phyloP scores from a whole-genome alignment of 768 basidiomycete genomes.

The Suillus tomentosus region DNA sequence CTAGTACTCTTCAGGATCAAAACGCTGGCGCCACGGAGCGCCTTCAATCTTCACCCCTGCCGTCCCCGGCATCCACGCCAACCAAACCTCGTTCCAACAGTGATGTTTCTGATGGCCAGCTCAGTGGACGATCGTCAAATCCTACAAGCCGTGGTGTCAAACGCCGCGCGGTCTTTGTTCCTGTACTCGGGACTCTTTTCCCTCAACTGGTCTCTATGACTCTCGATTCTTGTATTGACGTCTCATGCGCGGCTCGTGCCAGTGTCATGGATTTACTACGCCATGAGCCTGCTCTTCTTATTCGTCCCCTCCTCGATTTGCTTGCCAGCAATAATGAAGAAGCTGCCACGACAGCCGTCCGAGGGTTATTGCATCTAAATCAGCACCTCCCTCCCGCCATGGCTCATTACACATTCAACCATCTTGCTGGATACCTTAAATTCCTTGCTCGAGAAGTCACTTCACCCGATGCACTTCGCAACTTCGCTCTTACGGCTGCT shows the following conservation, averaged over 20 bases:
- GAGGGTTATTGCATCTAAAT: slow-evolving; percentile 59
- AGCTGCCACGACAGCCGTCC: slow-evolving; percentile 52
- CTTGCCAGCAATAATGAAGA: slow-evolving; percentile 52
- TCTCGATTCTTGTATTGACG: slow-evolving; percentile 51
- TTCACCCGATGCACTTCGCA: slow-evolving; percentile 43
- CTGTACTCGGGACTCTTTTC: slow-evolving; percentile 56
- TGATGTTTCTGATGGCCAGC: slow-evolving; percentile 31
- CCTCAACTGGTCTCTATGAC: slow-evolving; percentile 54
- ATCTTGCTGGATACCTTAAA: slow-evolving; percentile 70
- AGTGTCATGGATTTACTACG: slow-evolving; percentile 68
- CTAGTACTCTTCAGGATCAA: slow-evolving; percentile 56
- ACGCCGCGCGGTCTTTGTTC: slow-evolving; percentile 68
- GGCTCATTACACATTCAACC: slow-evolving; percentile 69
- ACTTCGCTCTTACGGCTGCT: slow-evolving; percentile 58
- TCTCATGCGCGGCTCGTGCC: slow-evolving; percentile 59
- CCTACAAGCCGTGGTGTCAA: slow-evolving; percentile 53
- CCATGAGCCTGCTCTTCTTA: slow-evolving; percentile 70
- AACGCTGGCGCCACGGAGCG: slow-evolving; percentile 37
- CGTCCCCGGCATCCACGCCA: slow-evolving; percentile 38
- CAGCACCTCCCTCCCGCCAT: slow-evolving; percentile 60
- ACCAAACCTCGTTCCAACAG: slow-evolving; percentile 25
- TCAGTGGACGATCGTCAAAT: slow-evolving; percentile 43
- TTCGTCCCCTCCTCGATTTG: slow-evolving; percentile 61
- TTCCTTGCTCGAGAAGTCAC: slow-evolving; percentile 47
- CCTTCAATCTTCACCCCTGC: slow-evolving; percentile 34